Evolutionary conservation across 2,329 filamentous ascomycete species (phyloP).

Genomic region (Botrytis galanthina): DNA sequence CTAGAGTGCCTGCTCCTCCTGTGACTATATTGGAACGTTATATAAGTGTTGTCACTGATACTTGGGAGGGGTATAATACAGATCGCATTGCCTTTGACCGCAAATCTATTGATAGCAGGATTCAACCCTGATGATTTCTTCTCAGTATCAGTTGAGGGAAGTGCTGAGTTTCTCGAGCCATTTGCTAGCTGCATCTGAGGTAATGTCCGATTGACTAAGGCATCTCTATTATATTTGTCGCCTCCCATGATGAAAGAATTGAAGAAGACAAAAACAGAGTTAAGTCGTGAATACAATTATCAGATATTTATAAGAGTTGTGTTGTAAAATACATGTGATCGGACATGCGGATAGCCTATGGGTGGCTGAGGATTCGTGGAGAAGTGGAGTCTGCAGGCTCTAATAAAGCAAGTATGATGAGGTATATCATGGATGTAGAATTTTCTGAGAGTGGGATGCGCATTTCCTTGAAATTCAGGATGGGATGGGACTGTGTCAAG

Average conservation of each 20-base stretch:
- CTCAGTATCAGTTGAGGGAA: not conserved
- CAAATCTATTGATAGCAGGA: slow-evolving; percentile 10
- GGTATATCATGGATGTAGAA: not conserved
- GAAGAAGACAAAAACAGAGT: not conserved
- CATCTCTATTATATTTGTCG: slow-evolving; percentile 7
- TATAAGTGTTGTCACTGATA: not conserved
- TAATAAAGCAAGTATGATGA: not conserved
- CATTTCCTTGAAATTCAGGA: not conserved
- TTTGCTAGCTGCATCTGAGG: slow-evolving; percentile 18
- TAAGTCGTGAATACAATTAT: not conserved
- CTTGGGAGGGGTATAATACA: not conserved
- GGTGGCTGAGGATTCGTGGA: not conserved
- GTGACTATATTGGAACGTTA: slow-evolving; percentile 45
- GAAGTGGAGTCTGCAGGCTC: not conserved
- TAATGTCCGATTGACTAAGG: slow-evolving; percentile 9
- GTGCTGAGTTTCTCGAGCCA: not conserved
- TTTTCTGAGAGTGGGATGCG: not conserved
- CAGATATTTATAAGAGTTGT: not conserved
- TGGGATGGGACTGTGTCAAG: not conserved
- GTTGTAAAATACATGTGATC: not conserved
- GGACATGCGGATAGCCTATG: not conserved
- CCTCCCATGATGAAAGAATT: slow-evolving; percentile 6
- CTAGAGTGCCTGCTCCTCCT: slow-evolving; percentile 64
- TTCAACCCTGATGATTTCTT: not conserved
- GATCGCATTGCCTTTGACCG: slow-evolving; percentile 18